Evolutionary conservation across 1,284 basidiomycete genomes (phyloP), one percentile per base, ranked within the genome.

Genomic region (Cutaneotrichosporon cavernicola): DNA sequence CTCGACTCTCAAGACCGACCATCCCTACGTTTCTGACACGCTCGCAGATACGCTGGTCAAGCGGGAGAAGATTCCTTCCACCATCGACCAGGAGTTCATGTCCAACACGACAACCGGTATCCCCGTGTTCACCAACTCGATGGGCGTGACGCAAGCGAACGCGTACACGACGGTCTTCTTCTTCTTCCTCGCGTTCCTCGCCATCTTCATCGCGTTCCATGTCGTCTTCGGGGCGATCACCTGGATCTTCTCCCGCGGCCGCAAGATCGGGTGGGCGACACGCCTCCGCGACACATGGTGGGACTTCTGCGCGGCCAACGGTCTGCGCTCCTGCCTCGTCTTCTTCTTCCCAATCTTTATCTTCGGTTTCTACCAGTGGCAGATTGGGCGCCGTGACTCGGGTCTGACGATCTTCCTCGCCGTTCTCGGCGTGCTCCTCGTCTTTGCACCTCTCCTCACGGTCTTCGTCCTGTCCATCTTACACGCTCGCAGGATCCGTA

Each of bases 291-390:
- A 75, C 73, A 82, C 52, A 84, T 88, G 71, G 81, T 85, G 72
- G 75, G 66, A 71, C 16, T 79, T 82, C 55, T 72, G 77, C 57
- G 64, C 70, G n/a, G 79, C 80, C 11, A 81, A 81, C 62, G 73
- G 74, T 6, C 70, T 83, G 26, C 69, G 82, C 22, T 43, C 80
- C 88, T 86, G 83, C 26, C 76, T 93, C 30, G 80, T 90, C 58
- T 81, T 84, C 40, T 82, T 87, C 66, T 81, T 86, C 56, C 93
- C 93, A 9, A 81, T 92, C 62, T 80, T 87, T 69, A 85, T 90
- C 64, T 91, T 96, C 72, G 82, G 86, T 8, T 86, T 96, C 74
- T 92, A 89, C 79, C 92, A 96, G 76, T 96, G 92, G 90, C 90
- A 89, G 0, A 83, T 96, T 64, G 84, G 80, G 31, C 56, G 36